phyloP scores from a whole-genome alignment of 2,329 filamentous ascomycete species.

The Helotiales sp. region DNA sequence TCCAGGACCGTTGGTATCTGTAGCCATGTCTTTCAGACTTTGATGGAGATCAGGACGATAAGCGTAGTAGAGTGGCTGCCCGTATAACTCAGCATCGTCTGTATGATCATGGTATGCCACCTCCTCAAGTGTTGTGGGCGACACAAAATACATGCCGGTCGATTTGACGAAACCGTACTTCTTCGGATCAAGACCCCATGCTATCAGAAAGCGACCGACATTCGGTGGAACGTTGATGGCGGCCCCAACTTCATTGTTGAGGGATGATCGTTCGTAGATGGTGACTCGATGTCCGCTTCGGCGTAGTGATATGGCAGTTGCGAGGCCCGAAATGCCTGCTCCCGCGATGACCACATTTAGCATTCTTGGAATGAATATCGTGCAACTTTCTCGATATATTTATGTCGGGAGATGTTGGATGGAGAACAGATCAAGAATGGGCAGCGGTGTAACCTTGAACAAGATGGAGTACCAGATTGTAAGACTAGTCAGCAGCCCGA shows the following conservation, averaged over 20 bases:
- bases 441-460: no score
- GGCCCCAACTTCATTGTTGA: conserved; percentile 43
- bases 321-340: conserved; percentile 36
- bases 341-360: conserved; percentile 33
- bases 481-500: no score
- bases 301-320: conserved; percentile 35
- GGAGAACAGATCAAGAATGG: no score
- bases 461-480: no score
- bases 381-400: no score
- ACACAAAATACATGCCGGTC: conserved; percentile 11
- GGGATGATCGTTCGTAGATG: conserved; percentile 32
- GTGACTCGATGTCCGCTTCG: conserved; percentile 32
- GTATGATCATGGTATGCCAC: not conserved
- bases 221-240: conserved; percentile 43
- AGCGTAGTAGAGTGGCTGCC: conserved; percentile 24
- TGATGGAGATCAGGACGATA: conserved; percentile 45
- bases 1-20: conserved; percentile 24
- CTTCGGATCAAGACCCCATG: conserved; percentile 38
- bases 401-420: no score
- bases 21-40: conserved; percentile 36
- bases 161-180: conserved; percentile 27
- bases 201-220: conserved; percentile 35
- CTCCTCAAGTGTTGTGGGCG: conserved; percentile 7
- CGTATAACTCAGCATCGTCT: conserved; percentile 3
- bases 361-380: no score